These are phyloP conservation scores for Aspergillus panamensis DNA, from an alignment of 495 filamentous ascomycete genomes.

Conservation along the genomic window DNA sequence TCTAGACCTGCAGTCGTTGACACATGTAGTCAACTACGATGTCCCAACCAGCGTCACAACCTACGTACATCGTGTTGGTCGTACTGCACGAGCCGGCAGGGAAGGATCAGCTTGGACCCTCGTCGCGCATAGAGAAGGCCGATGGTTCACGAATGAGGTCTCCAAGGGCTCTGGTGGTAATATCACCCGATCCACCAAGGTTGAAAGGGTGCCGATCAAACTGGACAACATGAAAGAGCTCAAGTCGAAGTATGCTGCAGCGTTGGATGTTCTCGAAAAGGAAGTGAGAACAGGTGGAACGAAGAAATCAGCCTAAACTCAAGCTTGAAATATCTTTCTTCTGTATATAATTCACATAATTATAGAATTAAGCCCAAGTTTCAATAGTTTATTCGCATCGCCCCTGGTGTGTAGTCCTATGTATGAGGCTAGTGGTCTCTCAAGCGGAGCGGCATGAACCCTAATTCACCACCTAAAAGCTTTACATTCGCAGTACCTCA, in stretches of 20 bases:
- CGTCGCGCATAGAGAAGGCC: constrained; percentile 69
- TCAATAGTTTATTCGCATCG: background rate
- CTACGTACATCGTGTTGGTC: constrained; percentile 90
- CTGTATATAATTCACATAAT: constrained; percentile 1
- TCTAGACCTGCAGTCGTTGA: constrained; percentile 76
- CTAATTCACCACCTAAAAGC: no score
- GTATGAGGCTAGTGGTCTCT: no score
- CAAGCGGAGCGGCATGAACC: no score
- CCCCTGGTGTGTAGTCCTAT: background rate
- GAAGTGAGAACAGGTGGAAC: constrained; percentile 31
- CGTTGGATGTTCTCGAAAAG: constrained; percentile 49
- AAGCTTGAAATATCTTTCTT: background rate
- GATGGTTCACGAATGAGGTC: constrained; percentile 84
- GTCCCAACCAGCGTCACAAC: constrained; percentile 72
- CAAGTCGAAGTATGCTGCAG: constrained; percentile 56
- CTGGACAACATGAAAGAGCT: constrained; percentile 42
- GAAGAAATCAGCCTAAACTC: constrained; percentile 2
- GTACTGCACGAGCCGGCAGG: constrained; percentile 81
- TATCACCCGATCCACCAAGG: constrained; percentile 39
- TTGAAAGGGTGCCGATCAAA: constrained; percentile 46
- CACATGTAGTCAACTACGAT: constrained; percentile 93
- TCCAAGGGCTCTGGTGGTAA: constrained; percentile 44
- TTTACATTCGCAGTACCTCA: no score
- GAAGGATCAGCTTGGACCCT: constrained; percentile 79
- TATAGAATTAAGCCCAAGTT: background rate